Conservation (phyloP, 805 yeast genomes). For the Starmerella tilneyi region DNA sequence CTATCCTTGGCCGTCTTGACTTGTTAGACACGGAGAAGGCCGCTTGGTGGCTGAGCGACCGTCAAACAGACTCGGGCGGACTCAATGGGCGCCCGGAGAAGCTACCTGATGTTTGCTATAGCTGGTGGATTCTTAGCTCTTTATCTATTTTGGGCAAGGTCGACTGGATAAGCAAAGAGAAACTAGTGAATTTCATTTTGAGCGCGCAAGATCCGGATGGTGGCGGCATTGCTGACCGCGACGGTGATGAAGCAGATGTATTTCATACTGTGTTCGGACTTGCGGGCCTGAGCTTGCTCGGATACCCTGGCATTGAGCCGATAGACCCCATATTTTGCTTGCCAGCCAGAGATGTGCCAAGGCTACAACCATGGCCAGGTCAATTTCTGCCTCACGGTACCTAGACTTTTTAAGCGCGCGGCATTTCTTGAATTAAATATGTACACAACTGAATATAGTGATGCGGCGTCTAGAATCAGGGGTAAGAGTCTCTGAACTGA, state of each 20-base stretch:
- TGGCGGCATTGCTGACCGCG: conserved; percentile 91
- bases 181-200: conserved; percentile 57
- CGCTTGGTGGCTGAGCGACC: conserved; percentile 81
- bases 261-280: conserved; percentile 87
- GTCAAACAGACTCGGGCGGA: conserved; percentile 84
- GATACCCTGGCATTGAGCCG: conserved; percentile 45
- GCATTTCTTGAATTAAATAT: too few relatives aligned
- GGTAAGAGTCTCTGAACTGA: conserved; percentile 9
- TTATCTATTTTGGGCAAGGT: conserved; percentile 54
- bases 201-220: conserved; percentile 60
- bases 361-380: conserved; percentile 20
- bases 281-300: conserved; percentile 74
- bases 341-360: conserved; percentile 36
- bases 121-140: conserved; percentile 92
- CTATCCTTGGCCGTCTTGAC: conserved; percentile 53
- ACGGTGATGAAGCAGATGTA: conserved; percentile 84
- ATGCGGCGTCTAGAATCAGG: too few relatives aligned
- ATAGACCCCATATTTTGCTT: conserved; percentile 84
- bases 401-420: too few relatives aligned
- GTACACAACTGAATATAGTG: not conserved
- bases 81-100: conserved; percentile 94
- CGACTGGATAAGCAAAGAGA: conserved; percentile 66
- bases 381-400: not conserved
- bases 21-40: conserved; percentile 34
- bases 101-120: conserved; percentile 92